Conservation (phyloP, 805 yeast species). For the Jamesozyma spencerorum region DNA sequence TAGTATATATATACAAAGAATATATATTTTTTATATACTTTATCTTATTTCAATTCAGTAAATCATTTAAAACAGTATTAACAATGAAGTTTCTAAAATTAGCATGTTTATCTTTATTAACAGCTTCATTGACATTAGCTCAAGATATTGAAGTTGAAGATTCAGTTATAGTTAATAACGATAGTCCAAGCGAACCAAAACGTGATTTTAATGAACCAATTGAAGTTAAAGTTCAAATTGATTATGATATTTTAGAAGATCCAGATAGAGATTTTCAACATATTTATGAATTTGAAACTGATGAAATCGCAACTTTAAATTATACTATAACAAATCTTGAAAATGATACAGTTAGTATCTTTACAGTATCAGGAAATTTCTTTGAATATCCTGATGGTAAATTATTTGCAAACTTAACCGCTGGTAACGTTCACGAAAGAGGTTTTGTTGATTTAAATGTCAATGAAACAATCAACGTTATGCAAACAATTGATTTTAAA, state of each 20-base stretch:
- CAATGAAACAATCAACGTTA: slow-evolving; percentile 41
- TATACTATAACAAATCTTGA: slow-evolving; percentile 49
- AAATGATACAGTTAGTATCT: slow-evolving; percentile 40
- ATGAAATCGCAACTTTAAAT: slow-evolving; percentile 43
- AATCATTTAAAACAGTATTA: too few relatives aligned
- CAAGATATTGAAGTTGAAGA: slow-evolving; percentile 4
- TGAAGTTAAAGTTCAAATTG: slow-evolving; percentile 40
- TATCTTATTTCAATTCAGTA: too few relatives aligned
- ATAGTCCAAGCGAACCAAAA: slow-evolving; percentile 1
- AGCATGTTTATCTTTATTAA: slow-evolving; percentile 5
- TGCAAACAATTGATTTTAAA: slow-evolving; percentile 47
- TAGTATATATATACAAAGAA: too few relatives aligned
- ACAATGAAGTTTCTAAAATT: slow-evolving; percentile 7
- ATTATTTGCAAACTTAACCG: slow-evolving; percentile 51
- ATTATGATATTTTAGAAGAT: slow-evolving; percentile 41
- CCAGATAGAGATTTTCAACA: neutral
- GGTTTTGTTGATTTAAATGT: slow-evolving; percentile 34
- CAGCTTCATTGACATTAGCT: slow-evolving; percentile 2
- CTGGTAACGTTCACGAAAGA: slow-evolving; percentile 53
- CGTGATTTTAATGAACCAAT: slow-evolving; percentile 6
- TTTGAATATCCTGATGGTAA: slow-evolving; percentile 46
- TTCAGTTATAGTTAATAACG: neutral
- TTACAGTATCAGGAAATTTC: slow-evolving; percentile 64
- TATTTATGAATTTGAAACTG: slow-evolving; percentile 38
- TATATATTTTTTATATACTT: too few relatives aligned